These are phyloP conservation scores for Cytospora chrysosperma DNA, from an alignment of 2,329 filamentous ascomycete genomes.

Conservation along the genomic window DNA sequence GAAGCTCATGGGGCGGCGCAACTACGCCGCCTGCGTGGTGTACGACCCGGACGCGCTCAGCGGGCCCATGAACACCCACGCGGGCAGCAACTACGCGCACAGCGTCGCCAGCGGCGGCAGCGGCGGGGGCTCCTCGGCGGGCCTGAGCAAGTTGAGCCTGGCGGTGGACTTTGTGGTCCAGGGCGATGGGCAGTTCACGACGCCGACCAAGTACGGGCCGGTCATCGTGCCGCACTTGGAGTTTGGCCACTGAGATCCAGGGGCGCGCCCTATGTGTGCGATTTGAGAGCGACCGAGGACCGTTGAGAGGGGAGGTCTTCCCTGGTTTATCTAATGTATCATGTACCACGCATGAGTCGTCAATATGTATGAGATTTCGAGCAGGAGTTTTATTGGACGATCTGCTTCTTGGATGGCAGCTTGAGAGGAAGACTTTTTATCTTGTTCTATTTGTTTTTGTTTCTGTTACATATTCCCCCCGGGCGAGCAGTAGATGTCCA, in stretches of 20 bases:
- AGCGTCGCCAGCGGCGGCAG: conserved; percentile 29
- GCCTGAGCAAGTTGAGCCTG: conserved; percentile 71
- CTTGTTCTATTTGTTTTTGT: not conserved
- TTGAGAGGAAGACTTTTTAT: conserved; percentile 5
- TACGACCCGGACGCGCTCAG: conserved; percentile 81
- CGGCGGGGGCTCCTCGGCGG: conserved; percentile 34
- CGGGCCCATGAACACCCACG: conserved; percentile 21
- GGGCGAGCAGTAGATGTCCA: not conserved
- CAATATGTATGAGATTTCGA: not conserved
- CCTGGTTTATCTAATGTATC: not conserved
- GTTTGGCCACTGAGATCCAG: conserved; percentile 58
- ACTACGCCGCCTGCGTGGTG: conserved; percentile 90
- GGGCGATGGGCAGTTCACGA: conserved; percentile 76
- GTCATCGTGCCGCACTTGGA: conserved; percentile 90
- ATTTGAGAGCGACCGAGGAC: not conserved
- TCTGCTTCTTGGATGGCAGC: conserved; percentile 9
- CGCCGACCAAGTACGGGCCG: conserved; percentile 92
- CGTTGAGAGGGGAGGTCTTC: not conserved
- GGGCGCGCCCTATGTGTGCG: not conserved
- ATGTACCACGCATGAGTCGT: not conserved
- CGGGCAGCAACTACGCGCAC: conserved; percentile 34
- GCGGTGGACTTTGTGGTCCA: conserved; percentile 98
- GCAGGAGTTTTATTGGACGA: conserved; percentile 10
- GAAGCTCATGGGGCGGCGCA: conserved; percentile 88
- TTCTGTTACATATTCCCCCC: not conserved